A percentile compares a stretch with the other conserved stretches of the same genome.
These are phyloP conservation scores for Chalciporus piperatus DNA, from an alignment of 768 basidiomycete genomes.

Conservation along the genomic window DNA sequence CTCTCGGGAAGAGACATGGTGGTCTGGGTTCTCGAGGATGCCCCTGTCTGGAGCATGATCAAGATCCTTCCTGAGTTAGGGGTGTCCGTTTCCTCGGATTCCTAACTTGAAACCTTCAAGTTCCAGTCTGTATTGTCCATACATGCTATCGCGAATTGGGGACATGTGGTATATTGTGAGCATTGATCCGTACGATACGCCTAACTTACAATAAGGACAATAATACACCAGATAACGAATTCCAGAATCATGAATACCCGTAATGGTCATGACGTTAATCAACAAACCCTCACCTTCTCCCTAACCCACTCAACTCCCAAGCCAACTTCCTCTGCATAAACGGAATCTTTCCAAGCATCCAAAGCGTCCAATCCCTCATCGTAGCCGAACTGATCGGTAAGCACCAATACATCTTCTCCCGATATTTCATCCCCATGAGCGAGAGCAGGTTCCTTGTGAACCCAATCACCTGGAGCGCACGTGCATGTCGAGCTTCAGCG, in stretches of 20 bases:
- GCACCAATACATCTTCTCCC: conserved; percentile 20
- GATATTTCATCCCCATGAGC: conserved; percentile 18
- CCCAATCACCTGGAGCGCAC: conserved; percentile 41
- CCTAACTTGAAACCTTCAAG: too few relatives aligned
- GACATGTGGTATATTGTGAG: background rate
- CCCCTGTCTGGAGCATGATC: too few relatives aligned
- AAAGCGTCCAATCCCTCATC: conserved; percentile 28
- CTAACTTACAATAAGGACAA: too few relatives aligned
- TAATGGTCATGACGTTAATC: too few relatives aligned
- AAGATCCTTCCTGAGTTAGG: background rate
- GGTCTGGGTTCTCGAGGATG: background rate
- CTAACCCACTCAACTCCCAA: conserved; percentile 29
- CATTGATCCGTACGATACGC: background rate
- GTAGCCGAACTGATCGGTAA: conserved; percentile 28
- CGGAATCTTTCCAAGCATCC: conserved; percentile 19
- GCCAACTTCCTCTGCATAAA: conserved; percentile 17
- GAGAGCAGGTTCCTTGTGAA: conserved; percentile 37
- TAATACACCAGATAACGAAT: background rate
- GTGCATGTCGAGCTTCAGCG: conserved; percentile 34
- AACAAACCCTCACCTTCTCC: conserved; percentile 21
- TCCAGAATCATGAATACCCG: background rate
- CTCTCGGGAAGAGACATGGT: conserved; percentile 19
- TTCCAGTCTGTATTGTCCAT: too few relatives aligned
- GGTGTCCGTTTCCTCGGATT: too few relatives aligned
- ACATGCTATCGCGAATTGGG: too few relatives aligned